phyloP scores from a whole-genome alignment of 495 filamentous ascomycete genomes.

The Hypoxylon fuscum region DNA sequence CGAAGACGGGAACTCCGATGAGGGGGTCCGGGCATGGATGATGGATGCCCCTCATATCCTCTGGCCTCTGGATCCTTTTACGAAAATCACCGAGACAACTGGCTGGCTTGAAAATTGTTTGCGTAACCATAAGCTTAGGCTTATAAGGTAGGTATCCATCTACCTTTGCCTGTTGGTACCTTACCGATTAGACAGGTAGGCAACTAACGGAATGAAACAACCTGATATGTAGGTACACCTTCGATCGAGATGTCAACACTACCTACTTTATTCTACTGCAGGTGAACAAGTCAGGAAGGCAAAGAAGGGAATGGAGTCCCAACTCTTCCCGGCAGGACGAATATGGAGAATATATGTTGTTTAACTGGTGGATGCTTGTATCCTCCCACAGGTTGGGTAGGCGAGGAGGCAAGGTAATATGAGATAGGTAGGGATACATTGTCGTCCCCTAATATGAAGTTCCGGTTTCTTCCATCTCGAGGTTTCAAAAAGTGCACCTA shows the following conservation, averaged over 20 bases:
- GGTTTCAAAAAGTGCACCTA: slow-evolving; percentile 30
- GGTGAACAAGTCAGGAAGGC: slow-evolving; percentile 21
- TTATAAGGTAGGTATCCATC: neutral
- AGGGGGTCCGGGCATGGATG: slow-evolving; percentile 17
- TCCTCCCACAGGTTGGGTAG: slow-evolving; percentile 4
- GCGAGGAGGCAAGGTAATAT: slow-evolving; percentile 28
- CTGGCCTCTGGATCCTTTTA: slow-evolving; percentile 5
- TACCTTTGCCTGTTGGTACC: neutral
- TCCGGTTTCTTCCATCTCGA: slow-evolving; percentile 34
- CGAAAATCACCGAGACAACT: slow-evolving; percentile 25
- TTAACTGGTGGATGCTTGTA: slow-evolving; percentile 14
- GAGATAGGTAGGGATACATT: slow-evolving; percentile 32
- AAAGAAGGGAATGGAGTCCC: slow-evolving; percentile 15
- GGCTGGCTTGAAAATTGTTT: neutral
- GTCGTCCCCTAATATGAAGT: slow-evolving; percentile 24
- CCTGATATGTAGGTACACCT: neutral
- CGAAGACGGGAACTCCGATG: slow-evolving; percentile 29
- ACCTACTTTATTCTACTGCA: slow-evolving; percentile 19
- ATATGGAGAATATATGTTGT: slow-evolving; percentile 3
- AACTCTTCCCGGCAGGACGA: slow-evolving; percentile 13
- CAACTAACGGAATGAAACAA: neutral
- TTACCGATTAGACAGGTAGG: slow-evolving; percentile 15
- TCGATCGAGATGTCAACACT: slow-evolving; percentile 9
- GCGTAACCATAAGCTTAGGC: slow-evolving; percentile 22
- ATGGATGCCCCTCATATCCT: slow-evolving; percentile 16